Conservation (phyloP, 2,329 filamentous ascomycete genomes). For the Beauveria pseudobassiana region DNA sequence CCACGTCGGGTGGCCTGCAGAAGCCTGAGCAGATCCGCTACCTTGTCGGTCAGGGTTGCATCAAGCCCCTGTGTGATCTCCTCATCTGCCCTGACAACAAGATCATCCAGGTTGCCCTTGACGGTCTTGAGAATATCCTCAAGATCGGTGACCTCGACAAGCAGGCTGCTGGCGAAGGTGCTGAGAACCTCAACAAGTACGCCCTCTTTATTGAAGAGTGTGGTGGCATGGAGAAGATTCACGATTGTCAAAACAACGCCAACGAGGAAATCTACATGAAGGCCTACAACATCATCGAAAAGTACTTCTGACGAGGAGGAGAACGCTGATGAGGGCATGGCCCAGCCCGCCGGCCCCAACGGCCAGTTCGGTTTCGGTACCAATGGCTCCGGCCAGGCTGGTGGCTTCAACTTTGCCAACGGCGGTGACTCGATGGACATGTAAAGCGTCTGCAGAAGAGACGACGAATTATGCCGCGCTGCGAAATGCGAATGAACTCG, state of each 20-base stretch:
- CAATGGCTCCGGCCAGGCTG: slow-evolving; percentile 54
- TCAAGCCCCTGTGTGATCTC: slow-evolving; percentile 93
- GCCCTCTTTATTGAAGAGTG: slow-evolving; percentile 98
- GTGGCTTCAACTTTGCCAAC: slow-evolving; percentile 91
- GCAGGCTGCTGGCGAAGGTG: slow-evolving; percentile 68
- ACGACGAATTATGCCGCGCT: slow-evolving; percentile 1
- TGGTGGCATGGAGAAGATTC: slow-evolving; percentile 99
- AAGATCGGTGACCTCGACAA: slow-evolving; percentile 99
- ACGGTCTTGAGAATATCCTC: slow-evolving; percentile 97
- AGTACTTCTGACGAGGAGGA: slow-evolving; percentile 99
- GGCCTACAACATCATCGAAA: slow-evolving; percentile 99
- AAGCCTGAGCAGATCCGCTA: slow-evolving; percentile 99
- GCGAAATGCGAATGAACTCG: not conserved
- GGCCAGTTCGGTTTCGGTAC: slow-evolving; percentile 75
- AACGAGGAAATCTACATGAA: slow-evolving; percentile 99
- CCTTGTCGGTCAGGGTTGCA: slow-evolving; percentile 86
- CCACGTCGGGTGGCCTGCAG: slow-evolving; percentile 92
- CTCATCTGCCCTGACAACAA: slow-evolving; percentile 97
- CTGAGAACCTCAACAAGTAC: slow-evolving; percentile 86
- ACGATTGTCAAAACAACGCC: slow-evolving; percentile 99
- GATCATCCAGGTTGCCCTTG: slow-evolving; percentile 97
- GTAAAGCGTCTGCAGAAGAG: slow-evolving; percentile 31
- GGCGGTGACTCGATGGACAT: slow-evolving; percentile 59
- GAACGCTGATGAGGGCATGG: slow-evolving; percentile 74
- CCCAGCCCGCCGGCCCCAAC: slow-evolving; percentile 60